Conservation (phyloP, 106 monocot species). For the Hemerocallis citrina region DNA sequence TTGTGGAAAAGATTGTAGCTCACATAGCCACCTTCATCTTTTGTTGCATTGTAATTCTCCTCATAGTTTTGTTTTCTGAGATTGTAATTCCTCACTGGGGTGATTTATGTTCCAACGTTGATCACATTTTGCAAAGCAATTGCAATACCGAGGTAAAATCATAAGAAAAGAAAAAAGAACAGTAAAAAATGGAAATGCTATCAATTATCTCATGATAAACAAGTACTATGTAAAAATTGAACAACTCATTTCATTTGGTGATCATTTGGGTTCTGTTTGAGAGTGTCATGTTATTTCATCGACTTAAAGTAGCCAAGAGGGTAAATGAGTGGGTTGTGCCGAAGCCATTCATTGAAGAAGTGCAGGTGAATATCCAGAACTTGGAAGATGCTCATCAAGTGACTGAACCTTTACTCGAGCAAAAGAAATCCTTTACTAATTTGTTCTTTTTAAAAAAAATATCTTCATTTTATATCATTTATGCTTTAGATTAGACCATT, state of each 20-base stretch:
- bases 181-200: too few relatives aligned
- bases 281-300: constrained; percentile 70
- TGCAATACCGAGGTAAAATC: constrained; percentile 39
- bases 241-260: constrained; percentile 57
- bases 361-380: constrained; percentile 2
- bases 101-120: constrained; percentile 24
- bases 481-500: too few relatives aligned
- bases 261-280: constrained; percentile 56
- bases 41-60: constrained; percentile 38
- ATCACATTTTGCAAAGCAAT: constrained; percentile 39
- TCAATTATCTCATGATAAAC: background rate
- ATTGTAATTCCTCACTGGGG: constrained; percentile 33
- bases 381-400: constrained; percentile 7
- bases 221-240: background rate
- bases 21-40: constrained; percentile 37
- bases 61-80: constrained; percentile 26
- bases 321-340: constrained; percentile 72
- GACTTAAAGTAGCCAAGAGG: constrained; percentile 56
- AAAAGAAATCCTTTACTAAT: too few relatives aligned
- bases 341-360: constrained; percentile 15
- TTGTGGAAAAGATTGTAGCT: constrained; percentile 38
- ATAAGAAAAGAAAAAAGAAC: background rate
- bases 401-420: constrained; percentile 3
- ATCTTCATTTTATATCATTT: too few relatives aligned
- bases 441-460: too few relatives aligned